A percentile compares a stretch with the other conserved stretches of the same genome.
These are phyloP conservation scores for Yarrowia bubula DNA, from an alignment of 805 yeast genomes.

Conservation along the genomic window DNA sequence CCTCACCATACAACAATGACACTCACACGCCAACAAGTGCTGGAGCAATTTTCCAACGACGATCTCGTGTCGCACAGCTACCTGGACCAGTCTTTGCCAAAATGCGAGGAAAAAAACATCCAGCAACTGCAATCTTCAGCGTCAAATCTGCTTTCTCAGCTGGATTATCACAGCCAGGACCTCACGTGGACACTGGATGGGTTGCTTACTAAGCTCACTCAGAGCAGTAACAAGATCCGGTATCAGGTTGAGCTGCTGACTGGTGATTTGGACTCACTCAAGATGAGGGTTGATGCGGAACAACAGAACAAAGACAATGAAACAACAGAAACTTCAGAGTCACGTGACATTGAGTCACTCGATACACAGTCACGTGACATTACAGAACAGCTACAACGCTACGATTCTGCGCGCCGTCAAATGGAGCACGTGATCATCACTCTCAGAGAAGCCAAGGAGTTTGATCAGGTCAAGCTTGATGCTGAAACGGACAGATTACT, in stretches of 20 bases:
- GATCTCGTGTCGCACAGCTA: constrained; percentile 32
- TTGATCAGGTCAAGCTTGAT: constrained; percentile 38
- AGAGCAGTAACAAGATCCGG: constrained; percentile 35
- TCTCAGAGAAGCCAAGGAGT: constrained; percentile 33
- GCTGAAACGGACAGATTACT: constrained; percentile 30
- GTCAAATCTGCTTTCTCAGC: constrained; percentile 36
- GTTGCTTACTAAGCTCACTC: constrained; percentile 33
- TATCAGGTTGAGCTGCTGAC: constrained; percentile 40
- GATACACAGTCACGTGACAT: not conserved
- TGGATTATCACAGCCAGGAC: constrained; percentile 37
- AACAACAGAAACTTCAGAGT: too few species aligned
- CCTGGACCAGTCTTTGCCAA: constrained; percentile 18
- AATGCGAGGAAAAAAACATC: constrained; percentile 29
- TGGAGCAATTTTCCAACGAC: constrained; percentile 33
- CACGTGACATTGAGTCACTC: not conserved
- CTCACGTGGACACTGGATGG: constrained; percentile 36
- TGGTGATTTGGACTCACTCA: constrained; percentile 35
- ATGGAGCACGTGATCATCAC: constrained; percentile 35
- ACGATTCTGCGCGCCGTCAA: constrained; percentile 33
- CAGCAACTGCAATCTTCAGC: constrained; percentile 35
- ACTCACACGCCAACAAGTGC: constrained; percentile 29
- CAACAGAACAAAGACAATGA: not conserved
- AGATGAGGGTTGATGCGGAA: constrained; percentile 29
- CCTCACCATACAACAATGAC: not conserved
- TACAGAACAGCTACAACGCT: constrained; percentile 9